A percentile compares a stretch with the other conserved stretches of the same genome.
Evolutionary conservation across 306 rosid species (phyloP).

Genomic region (apple (Malus domestica)): ASM211411v1 NC_041794.1:36072001-36072500

Average conservation of each 20-base stretch:
- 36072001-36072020: too few relatives aligned
- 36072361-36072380: not conserved
- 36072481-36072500: not conserved
- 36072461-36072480: not conserved
- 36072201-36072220: not conserved
- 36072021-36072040: too few relatives aligned
- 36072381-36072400: not conserved
- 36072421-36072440: not conserved
- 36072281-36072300: not conserved
- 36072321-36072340: not conserved
- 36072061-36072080: too few relatives aligned
- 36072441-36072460: not conserved
- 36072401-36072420: not conserved
- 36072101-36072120: accelerated
- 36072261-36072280: not conserved
- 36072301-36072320: conserved; percentile 5
- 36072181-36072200: too few relatives aligned
- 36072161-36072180: too few relatives aligned
- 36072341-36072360: conserved; percentile 6
- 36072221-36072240: not conserved
- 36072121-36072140: too few relatives aligned
- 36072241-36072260: not conserved
- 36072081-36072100: too few relatives aligned
- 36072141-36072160: too few relatives aligned
- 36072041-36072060: too few relatives aligned